Evolutionary conservation across 208 protist genomes (phyloP).

Genomic region (Crithidia sp.): DNA sequence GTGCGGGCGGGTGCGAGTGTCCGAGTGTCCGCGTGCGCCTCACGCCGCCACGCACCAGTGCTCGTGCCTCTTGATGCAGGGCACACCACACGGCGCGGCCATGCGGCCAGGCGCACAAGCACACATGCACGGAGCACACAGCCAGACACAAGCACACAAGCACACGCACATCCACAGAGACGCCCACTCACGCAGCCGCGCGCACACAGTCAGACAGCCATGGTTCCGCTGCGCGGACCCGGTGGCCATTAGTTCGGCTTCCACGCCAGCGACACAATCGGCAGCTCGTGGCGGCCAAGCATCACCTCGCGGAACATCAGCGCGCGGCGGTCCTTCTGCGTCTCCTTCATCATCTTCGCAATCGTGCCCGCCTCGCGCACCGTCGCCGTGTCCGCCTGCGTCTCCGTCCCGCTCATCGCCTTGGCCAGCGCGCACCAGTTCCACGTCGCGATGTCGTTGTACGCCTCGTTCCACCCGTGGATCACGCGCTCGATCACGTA

Average conservation of each 20-base stretch:
- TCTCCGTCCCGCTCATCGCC: background rate
- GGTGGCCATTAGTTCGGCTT: too few species aligned
- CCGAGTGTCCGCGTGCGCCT: background rate
- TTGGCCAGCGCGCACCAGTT: constrained; percentile 43
- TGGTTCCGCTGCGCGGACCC: too few species aligned
- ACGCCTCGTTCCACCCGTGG: constrained; percentile 51
- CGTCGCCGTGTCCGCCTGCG: too few species aligned
- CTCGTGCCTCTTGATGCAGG: background rate
- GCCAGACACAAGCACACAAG: too few species aligned
- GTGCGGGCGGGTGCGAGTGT: background rate
- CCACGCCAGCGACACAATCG: constrained; percentile 28
- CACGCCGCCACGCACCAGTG: background rate
- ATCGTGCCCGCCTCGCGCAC: too few species aligned
- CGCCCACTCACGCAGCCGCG: too few species aligned
- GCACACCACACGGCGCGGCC: background rate
- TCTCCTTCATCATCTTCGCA: constrained; percentile 19
- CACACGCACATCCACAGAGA: too few species aligned
- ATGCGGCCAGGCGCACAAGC: too few species aligned
- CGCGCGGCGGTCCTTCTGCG: background rate
- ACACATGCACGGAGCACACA: background rate
- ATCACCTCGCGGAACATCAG: constrained; percentile 45
- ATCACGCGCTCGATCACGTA: constrained; percentile 57
- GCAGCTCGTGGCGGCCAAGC: constrained; percentile 47
- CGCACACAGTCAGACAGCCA: too few species aligned
- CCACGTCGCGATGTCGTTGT: constrained; percentile 58